These are phyloP conservation scores for Candida sanyaensis DNA, from an alignment of 1,139 yeast genomes.

Conservation along the genomic window DNA sequence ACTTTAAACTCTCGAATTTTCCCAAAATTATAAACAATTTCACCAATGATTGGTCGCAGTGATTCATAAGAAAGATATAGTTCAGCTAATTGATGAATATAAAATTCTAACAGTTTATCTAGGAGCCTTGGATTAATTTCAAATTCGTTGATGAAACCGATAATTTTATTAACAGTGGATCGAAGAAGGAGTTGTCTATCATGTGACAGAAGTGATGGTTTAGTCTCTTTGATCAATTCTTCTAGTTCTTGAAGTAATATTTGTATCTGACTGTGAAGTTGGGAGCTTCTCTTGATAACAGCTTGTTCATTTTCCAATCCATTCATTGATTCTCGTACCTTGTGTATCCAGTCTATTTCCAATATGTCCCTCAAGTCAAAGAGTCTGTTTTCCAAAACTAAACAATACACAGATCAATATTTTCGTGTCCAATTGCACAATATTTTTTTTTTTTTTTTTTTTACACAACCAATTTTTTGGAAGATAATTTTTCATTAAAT, in stretches of 20 bases:
- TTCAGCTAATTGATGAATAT: slow-evolving; percentile 30
- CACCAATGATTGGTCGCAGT: slow-evolving; percentile 17
- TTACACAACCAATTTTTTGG: too few species aligned
- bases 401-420: too few species aligned
- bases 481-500: too few species aligned
- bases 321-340: slow-evolving; percentile 18
- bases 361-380: too few species aligned
- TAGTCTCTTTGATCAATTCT: neutral
- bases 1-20: slow-evolving; percentile 69
- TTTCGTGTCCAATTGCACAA: slow-evolving; percentile 1
- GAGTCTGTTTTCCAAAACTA: neutral
- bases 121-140: slow-evolving; percentile 58
- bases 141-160: slow-evolving; percentile 38
- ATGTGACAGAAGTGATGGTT: neutral
- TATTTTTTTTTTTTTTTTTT: slow-evolving; percentile 1
- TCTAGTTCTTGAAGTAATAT: slow-evolving; percentile 1
- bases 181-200: slow-evolving; percentile 3
- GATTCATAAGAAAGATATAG: slow-evolving; percentile 22
- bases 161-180: slow-evolving; percentile 7
- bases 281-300: slow-evolving; percentile 18
- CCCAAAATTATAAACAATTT: slow-evolving; percentile 55
- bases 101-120: slow-evolving; percentile 38
- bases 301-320: slow-evolving; percentile 20
- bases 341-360: too few species aligned
- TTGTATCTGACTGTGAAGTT: slow-evolving; percentile 18